phyloP scores from a whole-genome alignment of 1,284 basidiomycete genomes.

The Malassezia vespertilionis region DNA sequence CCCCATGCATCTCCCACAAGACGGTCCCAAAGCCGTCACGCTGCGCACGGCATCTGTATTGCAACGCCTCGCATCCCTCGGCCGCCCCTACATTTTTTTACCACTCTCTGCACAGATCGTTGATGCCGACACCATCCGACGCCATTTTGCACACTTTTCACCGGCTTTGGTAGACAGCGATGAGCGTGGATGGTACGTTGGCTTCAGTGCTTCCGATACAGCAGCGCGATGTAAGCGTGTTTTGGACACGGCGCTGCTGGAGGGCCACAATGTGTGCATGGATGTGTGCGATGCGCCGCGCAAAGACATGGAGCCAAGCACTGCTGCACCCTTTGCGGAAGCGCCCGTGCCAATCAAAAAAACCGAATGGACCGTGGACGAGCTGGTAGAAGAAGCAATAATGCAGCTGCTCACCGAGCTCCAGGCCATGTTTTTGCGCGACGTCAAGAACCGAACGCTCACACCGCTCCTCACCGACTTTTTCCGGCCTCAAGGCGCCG shows the following conservation, averaged over 20 bases:
- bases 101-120: slow-evolving; percentile 21
- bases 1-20: too few relatives aligned
- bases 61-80: slow-evolving; percentile 12
- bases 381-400: slow-evolving; percentile 57
- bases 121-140: slow-evolving; percentile 25
- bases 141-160: slow-evolving; percentile 23
- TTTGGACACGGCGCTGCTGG: slow-evolving; percentile 21
- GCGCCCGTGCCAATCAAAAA: slow-evolving; percentile 45
- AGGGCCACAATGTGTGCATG: slow-evolving; percentile 23
- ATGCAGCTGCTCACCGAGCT: slow-evolving; percentile 59
- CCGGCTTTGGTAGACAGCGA: slow-evolving; percentile 38
- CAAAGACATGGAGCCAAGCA: neutral
- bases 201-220: slow-evolving; percentile 23
- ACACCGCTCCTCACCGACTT: slow-evolving; percentile 55
- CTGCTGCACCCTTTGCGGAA: neutral
- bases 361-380: slow-evolving; percentile 54
- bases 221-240: slow-evolving; percentile 23
- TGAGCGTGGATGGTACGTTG: slow-evolving; percentile 43
- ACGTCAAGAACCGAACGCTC: slow-evolving; percentile 60
- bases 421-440: slow-evolving; percentile 56
- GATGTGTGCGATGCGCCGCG: slow-evolving; percentile 19
- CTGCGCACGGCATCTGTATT: too few relatives aligned
- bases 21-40: too few relatives aligned
- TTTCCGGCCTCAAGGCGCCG: slow-evolving; percentile 52
- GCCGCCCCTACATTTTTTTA: slow-evolving; percentile 26